Evolutionary conservation across 164 flowering plant genomes (phyloP).

Genomic region (Aristolochia californica): DNA sequence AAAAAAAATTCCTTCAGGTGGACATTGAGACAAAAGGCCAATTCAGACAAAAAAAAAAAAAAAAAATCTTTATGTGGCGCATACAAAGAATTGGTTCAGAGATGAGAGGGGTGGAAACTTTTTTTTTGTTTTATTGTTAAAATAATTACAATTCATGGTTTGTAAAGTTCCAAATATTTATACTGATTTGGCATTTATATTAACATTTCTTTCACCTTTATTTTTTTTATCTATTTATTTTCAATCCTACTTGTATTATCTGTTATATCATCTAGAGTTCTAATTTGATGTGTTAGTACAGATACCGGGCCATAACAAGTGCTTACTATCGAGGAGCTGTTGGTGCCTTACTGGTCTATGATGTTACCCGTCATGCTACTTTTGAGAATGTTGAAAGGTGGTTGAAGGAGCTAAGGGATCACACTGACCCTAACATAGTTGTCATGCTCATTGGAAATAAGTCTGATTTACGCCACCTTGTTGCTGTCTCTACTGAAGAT

Average conservation of each 20-base stretch:
- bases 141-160: no score
- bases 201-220: not conserved
- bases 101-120: no score
- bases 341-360: conserved; percentile 60
- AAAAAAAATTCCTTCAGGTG: no score
- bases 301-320: conserved; percentile 76
- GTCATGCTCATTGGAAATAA: conserved; percentile 73
- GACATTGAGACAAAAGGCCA: no score
- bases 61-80: no score
- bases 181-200: not conserved
- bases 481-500: conserved; percentile 53
- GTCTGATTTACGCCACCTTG: conserved; percentile 60
- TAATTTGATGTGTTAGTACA: no score
- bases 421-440: conserved; percentile 64
- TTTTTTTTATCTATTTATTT: not conserved
- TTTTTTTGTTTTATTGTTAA: no score
- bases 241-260: no score
- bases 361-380: conserved; percentile 51
- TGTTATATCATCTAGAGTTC: no score
- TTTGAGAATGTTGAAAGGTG: conserved; percentile 59
- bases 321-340: conserved; percentile 71
- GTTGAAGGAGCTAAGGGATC: conserved; percentile 54
- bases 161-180: not conserved
- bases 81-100: no score
- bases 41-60: no score